A percentile compares a stretch with the other conserved stretches of the same genome.
phyloP scores from a whole-genome alignment of 176 grass and related monocot genomes.

The Hordeum marinum region DNA sequence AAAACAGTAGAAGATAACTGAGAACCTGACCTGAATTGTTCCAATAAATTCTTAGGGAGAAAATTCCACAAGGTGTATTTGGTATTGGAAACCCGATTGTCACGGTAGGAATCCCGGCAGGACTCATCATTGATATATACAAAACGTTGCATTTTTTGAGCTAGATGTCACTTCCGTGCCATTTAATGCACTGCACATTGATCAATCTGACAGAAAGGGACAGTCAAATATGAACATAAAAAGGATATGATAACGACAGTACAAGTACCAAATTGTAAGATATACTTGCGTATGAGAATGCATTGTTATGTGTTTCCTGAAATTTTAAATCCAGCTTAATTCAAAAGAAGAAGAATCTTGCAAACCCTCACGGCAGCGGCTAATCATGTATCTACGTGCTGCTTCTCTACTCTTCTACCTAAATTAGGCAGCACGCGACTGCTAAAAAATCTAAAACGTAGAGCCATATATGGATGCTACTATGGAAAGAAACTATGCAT shows the following conservation, averaged over 20 bases:
- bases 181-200: neutral
- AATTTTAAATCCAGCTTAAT: neutral
- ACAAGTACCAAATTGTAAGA: neutral
- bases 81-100: conserved; percentile 84
- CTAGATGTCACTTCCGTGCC: conserved; percentile 21
- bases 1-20: conserved; percentile 1
- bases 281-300: neutral
- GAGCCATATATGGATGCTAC: neutral
- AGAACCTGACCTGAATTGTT: conserved; percentile 99
- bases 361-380: neutral
- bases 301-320: neutral
- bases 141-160: conserved; percentile 58
- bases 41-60: conserved; percentile 80
- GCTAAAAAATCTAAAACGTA: neutral
- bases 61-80: conserved; percentile 91
- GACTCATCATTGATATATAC: conserved; percentile 79
- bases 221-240: conserved; percentile 9
- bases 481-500: neutral
- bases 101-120: conserved; percentile 32
- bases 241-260: neutral
- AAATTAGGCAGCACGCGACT: neutral
- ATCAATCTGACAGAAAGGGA: neutral
- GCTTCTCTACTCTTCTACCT: neutral
- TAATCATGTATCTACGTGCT: neutral
- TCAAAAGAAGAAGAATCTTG: neutral